Percentiles rank a stretch among this genome's conserved stretches.
phyloP scores from a whole-genome alignment of 192 early-diverging fungal species.

The Linnemannia schmuckeri region DNA sequence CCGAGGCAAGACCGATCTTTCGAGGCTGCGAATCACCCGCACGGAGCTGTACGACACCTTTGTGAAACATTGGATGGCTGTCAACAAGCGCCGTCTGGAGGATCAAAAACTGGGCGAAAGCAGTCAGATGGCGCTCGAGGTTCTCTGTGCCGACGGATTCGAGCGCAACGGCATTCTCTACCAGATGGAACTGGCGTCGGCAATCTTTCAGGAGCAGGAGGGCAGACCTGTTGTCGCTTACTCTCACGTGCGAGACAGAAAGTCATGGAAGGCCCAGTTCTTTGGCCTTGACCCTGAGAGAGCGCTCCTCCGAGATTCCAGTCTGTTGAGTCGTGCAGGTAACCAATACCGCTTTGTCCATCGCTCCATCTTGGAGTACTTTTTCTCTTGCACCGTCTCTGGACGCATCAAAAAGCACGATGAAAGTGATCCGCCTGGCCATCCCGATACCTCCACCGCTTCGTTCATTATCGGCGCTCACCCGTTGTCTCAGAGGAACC shows the following conservation, averaged over 20 bases:
- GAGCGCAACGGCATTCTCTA: not conserved
- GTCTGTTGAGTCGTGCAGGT: conserved; percentile 8
- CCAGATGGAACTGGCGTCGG: not conserved
- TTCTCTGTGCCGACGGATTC: not conserved
- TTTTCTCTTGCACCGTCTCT: conserved; percentile 8
- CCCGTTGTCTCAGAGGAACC: conserved; percentile 1
- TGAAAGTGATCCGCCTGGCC: not conserved
- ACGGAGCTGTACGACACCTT: conserved; percentile 19
- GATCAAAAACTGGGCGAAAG: not conserved
- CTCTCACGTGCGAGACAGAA: not conserved
- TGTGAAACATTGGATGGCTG: conserved; percentile 5
- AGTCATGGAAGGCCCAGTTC: conserved; percentile 13
- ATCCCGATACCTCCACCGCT: not conserved
- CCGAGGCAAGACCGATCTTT: not conserved
- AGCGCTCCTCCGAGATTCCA: not conserved
- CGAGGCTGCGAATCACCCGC: not conserved
- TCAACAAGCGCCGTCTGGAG: not conserved
- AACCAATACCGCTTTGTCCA: conserved; percentile 21
- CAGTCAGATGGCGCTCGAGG: not conserved
- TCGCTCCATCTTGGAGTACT: conserved; percentile 13
- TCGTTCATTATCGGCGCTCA: not conserved
- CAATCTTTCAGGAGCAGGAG: too few species aligned
- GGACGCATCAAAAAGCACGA: not conserved
- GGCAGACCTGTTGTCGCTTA: not conserved
- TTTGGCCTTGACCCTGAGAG: not conserved